These are phyloP conservation scores for Spinellus fusiger DNA, from an alignment of 192 early-diverging fungal species.

Conservation along the genomic window DNA sequence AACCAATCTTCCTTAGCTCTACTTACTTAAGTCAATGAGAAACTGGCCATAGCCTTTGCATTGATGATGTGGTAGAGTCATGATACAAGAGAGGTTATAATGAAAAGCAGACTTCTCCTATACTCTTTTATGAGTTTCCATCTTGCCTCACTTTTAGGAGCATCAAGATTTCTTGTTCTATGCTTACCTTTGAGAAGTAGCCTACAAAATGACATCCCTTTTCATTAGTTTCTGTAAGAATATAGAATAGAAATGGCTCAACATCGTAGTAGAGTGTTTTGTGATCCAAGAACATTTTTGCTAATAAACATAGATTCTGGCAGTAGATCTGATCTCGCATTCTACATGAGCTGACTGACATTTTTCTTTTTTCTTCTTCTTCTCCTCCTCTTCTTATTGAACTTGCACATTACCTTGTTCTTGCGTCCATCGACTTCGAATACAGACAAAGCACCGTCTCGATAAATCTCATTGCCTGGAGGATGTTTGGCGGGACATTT, in stretches of 20 bases:
- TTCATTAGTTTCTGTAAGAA: constrained; percentile 80
- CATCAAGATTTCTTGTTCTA: background rate
- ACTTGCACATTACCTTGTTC: constrained; percentile 62
- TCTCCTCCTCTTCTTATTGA: background rate
- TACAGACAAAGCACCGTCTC: constrained; percentile 74
- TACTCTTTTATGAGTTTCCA: background rate
- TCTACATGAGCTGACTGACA: too few species aligned
- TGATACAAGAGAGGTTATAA: constrained; percentile 91
- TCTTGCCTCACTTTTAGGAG: background rate
- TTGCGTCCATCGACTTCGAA: constrained; percentile 98
- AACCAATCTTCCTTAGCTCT: background rate
- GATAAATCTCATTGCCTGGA: constrained; percentile 94
- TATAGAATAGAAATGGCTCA: constrained; percentile 96
- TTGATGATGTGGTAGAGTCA: constrained; percentile 81
- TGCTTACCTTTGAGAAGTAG: constrained; percentile 88
- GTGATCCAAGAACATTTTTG: constrained; percentile 96
- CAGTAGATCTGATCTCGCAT: constrained; percentile 89
- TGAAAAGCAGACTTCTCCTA: constrained; percentile 78
- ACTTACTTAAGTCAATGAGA: constrained; percentile 83
- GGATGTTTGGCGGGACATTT: constrained; percentile 80
- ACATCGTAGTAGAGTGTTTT: constrained; percentile 98
- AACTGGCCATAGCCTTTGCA: constrained; percentile 87
- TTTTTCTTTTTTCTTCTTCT: too few species aligned
- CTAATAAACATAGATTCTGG: constrained; percentile 93
- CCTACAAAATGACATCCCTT: constrained; percentile 92